These are phyloP conservation scores for Cadophora luteo-olivacea DNA, from an alignment of 2,329 filamentous ascomycete genomes.

Conservation along the genomic window DNA sequence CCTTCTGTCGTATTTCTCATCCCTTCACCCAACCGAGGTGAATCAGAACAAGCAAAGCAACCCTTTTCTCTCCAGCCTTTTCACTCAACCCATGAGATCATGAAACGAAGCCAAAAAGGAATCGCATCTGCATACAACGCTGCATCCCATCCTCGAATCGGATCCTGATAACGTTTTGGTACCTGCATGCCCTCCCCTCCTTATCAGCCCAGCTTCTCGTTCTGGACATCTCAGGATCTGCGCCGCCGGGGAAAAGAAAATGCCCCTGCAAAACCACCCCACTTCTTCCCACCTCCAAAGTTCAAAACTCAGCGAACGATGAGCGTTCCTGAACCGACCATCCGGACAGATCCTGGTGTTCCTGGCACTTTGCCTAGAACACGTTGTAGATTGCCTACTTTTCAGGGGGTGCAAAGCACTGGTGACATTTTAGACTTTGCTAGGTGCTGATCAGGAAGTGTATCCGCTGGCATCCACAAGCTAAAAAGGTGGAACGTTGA, in stretches of 20 bases:
- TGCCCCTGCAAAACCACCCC: not conserved
- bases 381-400: not conserved
- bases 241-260: conserved; percentile 5
- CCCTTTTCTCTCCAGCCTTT: not conserved
- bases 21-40: not conserved
- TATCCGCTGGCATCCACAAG: conserved; percentile 3
- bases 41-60: not conserved
- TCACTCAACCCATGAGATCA: not conserved
- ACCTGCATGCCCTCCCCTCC: conserved; percentile 20
- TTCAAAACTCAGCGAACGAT: not conserved
- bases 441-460: conserved; percentile 9
- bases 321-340: conserved; percentile 14
- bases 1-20: not conserved
- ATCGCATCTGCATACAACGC: not conserved
- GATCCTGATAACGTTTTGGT: conserved; percentile 17
- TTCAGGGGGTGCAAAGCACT: not conserved
- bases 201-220: conserved; percentile 11
- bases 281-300: not conserved
- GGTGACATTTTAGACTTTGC: not conserved
- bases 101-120: conserved; percentile 24
- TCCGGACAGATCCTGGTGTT: not conserved
- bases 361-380: conserved; percentile 11
- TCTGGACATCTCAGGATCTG: conserved; percentile 15
- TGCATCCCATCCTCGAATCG: conserved; percentile 15
- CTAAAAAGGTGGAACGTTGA: conserved; percentile 22